These are phyloP conservation scores for Chlamydomonas eustigma DNA, from an alignment of 139 green algal species.

Conservation along the genomic window DNA sequence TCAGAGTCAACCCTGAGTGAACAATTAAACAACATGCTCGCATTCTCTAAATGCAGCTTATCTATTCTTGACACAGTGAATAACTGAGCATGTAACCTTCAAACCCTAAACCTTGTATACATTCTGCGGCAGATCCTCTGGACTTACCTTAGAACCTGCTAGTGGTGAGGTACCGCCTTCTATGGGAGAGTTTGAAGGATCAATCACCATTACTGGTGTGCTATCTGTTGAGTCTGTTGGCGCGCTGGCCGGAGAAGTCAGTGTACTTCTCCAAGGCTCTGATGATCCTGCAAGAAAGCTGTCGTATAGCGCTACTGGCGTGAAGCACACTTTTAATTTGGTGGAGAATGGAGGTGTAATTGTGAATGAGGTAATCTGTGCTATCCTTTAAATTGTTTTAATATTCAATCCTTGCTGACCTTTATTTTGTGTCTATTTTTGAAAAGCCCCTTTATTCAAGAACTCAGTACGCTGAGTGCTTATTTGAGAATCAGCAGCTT, in stretches of 20 bases:
- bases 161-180: background rate
- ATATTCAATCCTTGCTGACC: too few relatives aligned
- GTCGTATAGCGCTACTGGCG: slow-evolving; percentile 21
- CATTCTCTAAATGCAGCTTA: too few relatives aligned
- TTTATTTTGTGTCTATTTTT: too few relatives aligned
- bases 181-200: background rate
- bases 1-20: too few relatives aligned
- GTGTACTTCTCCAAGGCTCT: background rate
- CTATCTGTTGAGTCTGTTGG: background rate
- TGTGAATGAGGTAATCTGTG: slow-evolving; percentile 26
- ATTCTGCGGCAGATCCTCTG: background rate
- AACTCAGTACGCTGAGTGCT: too few relatives aligned
- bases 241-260: background rate
- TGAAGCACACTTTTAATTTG: slow-evolving; percentile 36
- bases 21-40: too few relatives aligned
- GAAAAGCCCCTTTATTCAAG: too few relatives aligned
- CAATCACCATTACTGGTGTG: background rate
- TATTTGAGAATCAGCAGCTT: too few relatives aligned
- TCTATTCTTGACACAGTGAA: too few relatives aligned
- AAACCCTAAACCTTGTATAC: background rate
- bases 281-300: slow-evolving; percentile 19
- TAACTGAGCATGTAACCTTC: too few relatives aligned
- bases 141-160: background rate
- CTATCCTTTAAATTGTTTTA: too few relatives aligned
- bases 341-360: slow-evolving; percentile 18